Conservation (phyloP, 352 stramenopile genomes). For the Poterioochromonas sp. region DNA sequence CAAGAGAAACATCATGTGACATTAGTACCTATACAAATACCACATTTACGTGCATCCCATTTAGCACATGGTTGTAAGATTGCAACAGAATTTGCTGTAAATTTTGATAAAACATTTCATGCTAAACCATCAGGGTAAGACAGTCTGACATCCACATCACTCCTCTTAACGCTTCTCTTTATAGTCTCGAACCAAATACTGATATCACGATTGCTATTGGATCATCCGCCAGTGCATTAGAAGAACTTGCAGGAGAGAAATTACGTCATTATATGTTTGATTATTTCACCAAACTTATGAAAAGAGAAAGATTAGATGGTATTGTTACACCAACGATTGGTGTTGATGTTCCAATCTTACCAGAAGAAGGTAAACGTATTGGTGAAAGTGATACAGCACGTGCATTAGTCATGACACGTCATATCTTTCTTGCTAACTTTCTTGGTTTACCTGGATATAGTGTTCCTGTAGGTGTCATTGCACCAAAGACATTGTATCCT, state of each 20-base stretch:
- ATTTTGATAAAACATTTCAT: constrained; percentile 38
- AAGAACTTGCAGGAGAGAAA: constrained; percentile 70
- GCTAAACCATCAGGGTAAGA: background rate
- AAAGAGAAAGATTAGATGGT: constrained; percentile 58
- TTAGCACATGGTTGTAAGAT: constrained; percentile 68
- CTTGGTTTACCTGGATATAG: constrained; percentile 65
- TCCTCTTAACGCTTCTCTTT: background rate
- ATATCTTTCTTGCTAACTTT: constrained; percentile 69
- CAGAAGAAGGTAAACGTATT: constrained; percentile 37
- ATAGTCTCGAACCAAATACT: constrained; percentile 56
- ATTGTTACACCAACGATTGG: constrained; percentile 70
- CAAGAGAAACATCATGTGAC: constrained; percentile 52
- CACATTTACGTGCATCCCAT: constrained; percentile 64
- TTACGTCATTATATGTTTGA: constrained; percentile 63
- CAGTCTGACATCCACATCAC: background rate
- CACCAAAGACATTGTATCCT: constrained; percentile 31
- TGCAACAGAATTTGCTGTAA: constrained; percentile 61
- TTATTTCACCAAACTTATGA: constrained; percentile 52
- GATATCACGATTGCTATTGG: constrained; percentile 63
- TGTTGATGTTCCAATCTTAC: constrained; percentile 62
- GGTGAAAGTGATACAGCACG: constrained; percentile 54
- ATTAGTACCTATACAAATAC: constrained; percentile 62
- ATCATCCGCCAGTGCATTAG: constrained; percentile 53
- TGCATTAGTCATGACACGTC: constrained; percentile 61
- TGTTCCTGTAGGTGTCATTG: constrained; percentile 61